Conservation (phyloP, 2,329 filamentous ascomycete genomes). For the Diaporthe sp. region DNA sequence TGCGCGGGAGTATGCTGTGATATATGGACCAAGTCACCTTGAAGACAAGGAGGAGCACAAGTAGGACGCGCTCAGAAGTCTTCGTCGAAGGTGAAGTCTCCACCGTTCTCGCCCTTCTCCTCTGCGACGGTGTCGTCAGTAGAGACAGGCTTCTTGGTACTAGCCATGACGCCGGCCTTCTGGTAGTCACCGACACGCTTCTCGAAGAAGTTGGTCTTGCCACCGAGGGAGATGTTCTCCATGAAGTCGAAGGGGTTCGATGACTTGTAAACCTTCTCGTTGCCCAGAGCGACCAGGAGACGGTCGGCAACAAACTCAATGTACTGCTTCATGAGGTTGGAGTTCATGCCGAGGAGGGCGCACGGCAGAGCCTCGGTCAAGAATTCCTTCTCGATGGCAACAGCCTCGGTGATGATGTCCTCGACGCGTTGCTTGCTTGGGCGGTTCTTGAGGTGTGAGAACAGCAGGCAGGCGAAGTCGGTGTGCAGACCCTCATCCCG, state of each 20-base stretch:
- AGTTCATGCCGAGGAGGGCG: slow-evolving; percentile 96
- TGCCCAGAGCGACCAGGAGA: slow-evolving; percentile 91
- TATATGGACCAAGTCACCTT: slow-evolving; percentile 16
- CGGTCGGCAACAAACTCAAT: slow-evolving; percentile 99
- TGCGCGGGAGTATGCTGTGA: slow-evolving; percentile 25
- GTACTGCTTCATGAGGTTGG: slow-evolving; percentile 98
- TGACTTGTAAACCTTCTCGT: slow-evolving; percentile 92
- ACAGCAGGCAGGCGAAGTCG: slow-evolving; percentile 97
- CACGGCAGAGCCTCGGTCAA: slow-evolving; percentile 94
- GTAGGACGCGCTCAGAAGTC: slow-evolving; percentile 81
- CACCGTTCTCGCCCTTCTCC: slow-evolving; percentile 71
- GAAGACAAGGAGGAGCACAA: slow-evolving; percentile 33
- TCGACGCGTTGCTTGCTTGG: slow-evolving; percentile 85
- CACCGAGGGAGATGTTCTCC: slow-evolving; percentile 99
- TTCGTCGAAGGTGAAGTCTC: slow-evolving; percentile 94
- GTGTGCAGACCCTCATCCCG: slow-evolving; percentile 99
- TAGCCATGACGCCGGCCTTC: slow-evolving; percentile 98
- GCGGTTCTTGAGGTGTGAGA: slow-evolving; percentile 96
- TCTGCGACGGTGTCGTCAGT: slow-evolving; percentile 61
- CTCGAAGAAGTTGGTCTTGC: slow-evolving; percentile 99
- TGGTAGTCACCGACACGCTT: slow-evolving; percentile 99
- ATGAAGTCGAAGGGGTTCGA: slow-evolving; percentile 99
- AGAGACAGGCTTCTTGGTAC: slow-evolving; percentile 77
- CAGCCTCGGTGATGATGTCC: slow-evolving; percentile 94
- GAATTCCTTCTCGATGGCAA: slow-evolving; percentile 97